These are phyloP conservation scores for Fusarium devonianum DNA, from an alignment of 2,329 filamentous ascomycete species.

Conservation along the genomic window DNA sequence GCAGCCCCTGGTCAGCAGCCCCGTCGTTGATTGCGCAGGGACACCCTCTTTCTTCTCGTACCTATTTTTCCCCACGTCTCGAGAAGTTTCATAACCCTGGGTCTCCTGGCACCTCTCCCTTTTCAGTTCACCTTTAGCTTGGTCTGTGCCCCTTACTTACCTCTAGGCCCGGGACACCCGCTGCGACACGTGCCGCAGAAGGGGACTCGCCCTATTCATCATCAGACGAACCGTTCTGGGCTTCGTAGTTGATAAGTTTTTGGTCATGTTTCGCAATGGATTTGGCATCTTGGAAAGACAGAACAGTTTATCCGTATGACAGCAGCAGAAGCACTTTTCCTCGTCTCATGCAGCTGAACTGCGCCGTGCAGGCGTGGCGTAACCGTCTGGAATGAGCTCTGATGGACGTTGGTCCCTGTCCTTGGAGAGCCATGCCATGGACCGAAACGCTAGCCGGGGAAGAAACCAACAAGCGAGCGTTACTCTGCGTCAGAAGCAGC, in stretches of 20 bases:
- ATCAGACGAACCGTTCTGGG: conserved; percentile 8
- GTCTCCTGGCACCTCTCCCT: conserved; percentile 29
- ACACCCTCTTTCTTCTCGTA: conserved; percentile 36
- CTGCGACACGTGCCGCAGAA: conserved; percentile 34
- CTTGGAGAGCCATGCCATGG: conserved; percentile 16
- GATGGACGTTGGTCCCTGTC: conserved; percentile 18
- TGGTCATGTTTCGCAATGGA: no score
- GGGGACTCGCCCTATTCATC: conserved; percentile 27
- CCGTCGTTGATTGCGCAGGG: conserved; percentile 9
- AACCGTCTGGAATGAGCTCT: conserved; percentile 30
- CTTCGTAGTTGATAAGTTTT: background rate
- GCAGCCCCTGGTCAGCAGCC: conserved; percentile 19
- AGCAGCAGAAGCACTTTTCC: no score
- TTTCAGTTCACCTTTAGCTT: conserved; percentile 14
- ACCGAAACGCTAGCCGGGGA: conserved; percentile 36
- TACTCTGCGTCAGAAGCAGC: conserved; percentile 23
- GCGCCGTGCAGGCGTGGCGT: conserved; percentile 1
- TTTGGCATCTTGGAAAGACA: no score
- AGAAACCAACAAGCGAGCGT: conserved; percentile 28
- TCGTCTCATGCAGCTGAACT: background rate
- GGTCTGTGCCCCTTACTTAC: background rate
- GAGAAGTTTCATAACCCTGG: conserved; percentile 39
- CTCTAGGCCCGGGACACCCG: conserved; percentile 8
- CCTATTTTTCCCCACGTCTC: conserved; percentile 42
- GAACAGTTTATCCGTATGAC: no score